Base-by-base conservation (phyloP, 2,329 filamentous ascomycete species). In the Byssoonygena ceratinophila region DNA sequence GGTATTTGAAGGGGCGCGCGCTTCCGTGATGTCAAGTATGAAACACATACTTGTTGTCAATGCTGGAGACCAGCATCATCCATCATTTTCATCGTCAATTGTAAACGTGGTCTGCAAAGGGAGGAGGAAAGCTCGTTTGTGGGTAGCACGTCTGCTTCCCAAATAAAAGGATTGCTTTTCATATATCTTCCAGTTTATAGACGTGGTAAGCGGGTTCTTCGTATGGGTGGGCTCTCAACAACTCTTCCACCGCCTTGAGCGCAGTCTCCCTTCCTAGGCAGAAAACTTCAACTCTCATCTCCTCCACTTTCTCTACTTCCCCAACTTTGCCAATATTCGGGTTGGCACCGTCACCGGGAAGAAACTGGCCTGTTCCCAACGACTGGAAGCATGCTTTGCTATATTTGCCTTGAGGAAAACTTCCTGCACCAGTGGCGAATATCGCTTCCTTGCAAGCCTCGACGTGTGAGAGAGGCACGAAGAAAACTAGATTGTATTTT, bases 141-240 rank as follows among this genome's bases (percentile, higher is more conserved):
- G 34, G 18, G n/a, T 18, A 7, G 8, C 18, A 18, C 5, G 37
- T 4, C 4, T 3, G 14, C 18, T 5, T n/a, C n/a, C 16, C 11
- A 11, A 8, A 22, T 23, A 23, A 25, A 41, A 45, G 4, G 25
- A 5, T 3, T 3, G 22, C 23, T 5, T 23, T n/a, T 44, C 23
- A 70, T 27, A 71, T 61, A 59, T 70, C 60, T 58, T 74, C 71
- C 60, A 71, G 62, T 55, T 65, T 70, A 56, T 68, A 69, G 20
- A 73, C 71, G 55, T 71, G 70, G 60, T 72, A 71, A 11, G 66
- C 68, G 22, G 70, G 67, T 56, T 71, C 68, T 51, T 74, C 71
- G 57, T 73, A 74, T 4, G 71, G 71, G 65, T 74, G 71, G n/a
- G 67, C 66, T 54, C 63, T 63, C 22, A 69, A 55, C 59, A 74